Base-by-base conservation (phyloP, 352 stramenopile genomes). In the Globisporangium takayamanum region DNA sequence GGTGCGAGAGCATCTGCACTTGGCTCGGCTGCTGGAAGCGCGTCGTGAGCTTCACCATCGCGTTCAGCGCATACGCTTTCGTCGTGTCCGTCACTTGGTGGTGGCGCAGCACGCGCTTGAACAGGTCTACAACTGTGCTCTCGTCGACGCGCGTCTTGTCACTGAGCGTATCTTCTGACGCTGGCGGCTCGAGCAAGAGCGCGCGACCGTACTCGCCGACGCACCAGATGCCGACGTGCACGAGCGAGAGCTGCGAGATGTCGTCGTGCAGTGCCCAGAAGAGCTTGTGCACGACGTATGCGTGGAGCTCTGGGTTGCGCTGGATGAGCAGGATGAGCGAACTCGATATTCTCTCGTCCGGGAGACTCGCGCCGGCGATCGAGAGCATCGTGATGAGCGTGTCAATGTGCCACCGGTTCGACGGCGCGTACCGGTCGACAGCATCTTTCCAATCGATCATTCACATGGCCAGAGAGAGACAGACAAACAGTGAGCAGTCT, bases 371-470 rank as follows among this genome's bases (percentile, higher is more conserved):
- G 36, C 97, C 97, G 18, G 96, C 96, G 73, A 99, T 98, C 47
- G 95, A 98, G 12, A 99, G 78, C 90, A 99, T 98, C 50, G 96
- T 98, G 67, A 99, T 98, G 33, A 99, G 67, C 45, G 96, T 99
- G 68, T 99, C 97, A 26, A 98, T 93, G 51, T 97, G 87, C 95
- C 95, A 98, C 20, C 80, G 76, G 37, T 78, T 87, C 39, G 79
- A 91, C 37, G 78, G 85, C 18, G 85, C 79, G 53, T 92, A 95
- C n/a, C 80, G 78, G 47, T 93, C 80, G 25, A 91, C 85, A 28
- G 84, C 83, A 66, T 92, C 84, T 93, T 70, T 49, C 10, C 33
- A 39, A 12, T 1, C 5, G 33, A 39, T 39, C 33, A 7, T 12
- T 2, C 37, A 59, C 1, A 50, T 5, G 28, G 33, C 10, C 5